Conservation (phyloP, 192 early-diverging fungal species). For the Coemansia sp. region DNA sequence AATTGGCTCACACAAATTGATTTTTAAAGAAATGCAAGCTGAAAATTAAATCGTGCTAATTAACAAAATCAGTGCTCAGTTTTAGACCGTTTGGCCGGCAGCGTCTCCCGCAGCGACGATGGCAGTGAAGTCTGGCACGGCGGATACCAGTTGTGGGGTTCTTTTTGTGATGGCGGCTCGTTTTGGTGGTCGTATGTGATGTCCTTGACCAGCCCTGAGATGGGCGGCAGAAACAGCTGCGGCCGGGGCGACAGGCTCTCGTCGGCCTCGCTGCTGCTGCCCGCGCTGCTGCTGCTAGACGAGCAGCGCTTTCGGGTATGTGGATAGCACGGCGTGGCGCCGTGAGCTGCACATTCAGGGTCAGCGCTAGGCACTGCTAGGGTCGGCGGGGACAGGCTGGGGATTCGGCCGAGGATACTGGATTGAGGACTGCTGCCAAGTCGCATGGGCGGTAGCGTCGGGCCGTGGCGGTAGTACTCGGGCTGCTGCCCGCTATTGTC, state of each 20-base stretch:
- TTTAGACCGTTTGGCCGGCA: constrained; percentile 29
- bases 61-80: not conserved
- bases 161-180: not conserved
- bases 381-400: constrained; percentile 45
- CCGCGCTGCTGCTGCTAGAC: constrained; percentile 19
- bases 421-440: constrained; percentile 33
- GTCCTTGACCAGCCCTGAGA: constrained; percentile 27
- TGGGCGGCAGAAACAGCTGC: constrained; percentile 31
- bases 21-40: no score
- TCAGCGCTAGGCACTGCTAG: not conserved
- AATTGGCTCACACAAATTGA: no score
- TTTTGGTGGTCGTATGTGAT: constrained; percentile 5
- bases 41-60: no score
- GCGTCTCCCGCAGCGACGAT: constrained; percentile 46
- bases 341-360: not conserved
- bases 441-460: constrained; percentile 42
- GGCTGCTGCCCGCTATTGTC: not conserved
- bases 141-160: not conserved
- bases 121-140: constrained; percentile 4
- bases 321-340: not conserved
- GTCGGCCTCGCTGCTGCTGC: constrained; percentile 1
- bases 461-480: not conserved
- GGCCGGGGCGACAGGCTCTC: constrained; percentile 8
- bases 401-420: constrained; percentile 14
- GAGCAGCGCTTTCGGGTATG: constrained; percentile 17